Conservation (phyloP, 2,329 filamentous ascomycete species). For the Talaromyces sp. region DNA sequence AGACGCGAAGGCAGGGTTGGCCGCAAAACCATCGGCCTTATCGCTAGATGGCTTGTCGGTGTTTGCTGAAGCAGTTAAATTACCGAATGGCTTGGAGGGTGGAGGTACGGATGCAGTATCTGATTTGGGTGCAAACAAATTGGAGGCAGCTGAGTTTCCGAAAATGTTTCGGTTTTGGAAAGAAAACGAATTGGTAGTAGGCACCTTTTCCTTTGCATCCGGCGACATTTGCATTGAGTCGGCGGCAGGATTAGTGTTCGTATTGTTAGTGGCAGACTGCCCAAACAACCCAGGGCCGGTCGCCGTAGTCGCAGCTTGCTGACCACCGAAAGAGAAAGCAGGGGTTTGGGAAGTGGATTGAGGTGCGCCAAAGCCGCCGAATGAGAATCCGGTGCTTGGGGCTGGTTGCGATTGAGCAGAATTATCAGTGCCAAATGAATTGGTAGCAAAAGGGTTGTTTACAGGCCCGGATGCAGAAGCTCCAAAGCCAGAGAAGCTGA, state of each 20-base stretch:
- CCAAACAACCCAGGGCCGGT: constrained; percentile 15
- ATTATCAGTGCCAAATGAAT: constrained; percentile 12
- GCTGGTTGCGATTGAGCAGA: constrained; percentile 9
- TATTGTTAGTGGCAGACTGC: constrained; percentile 11
- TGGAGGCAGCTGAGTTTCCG: constrained; percentile 10
- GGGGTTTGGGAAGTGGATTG: constrained; percentile 11
- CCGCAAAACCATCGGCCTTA: constrained; percentile 4
- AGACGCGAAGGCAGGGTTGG: constrained; percentile 9
- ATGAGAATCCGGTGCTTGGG: constrained; percentile 6
- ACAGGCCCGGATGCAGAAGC: constrained; percentile 11
- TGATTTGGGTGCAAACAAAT: constrained; percentile 12
- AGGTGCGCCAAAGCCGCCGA: constrained; percentile 13
- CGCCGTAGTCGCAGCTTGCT: neutral
- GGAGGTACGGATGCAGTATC: neutral
- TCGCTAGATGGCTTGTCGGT: constrained; percentile 3
- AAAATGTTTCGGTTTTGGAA: constrained; percentile 16
- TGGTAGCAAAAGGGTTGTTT: constrained; percentile 22
- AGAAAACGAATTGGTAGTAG: constrained; percentile 1
- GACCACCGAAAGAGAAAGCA: constrained; percentile 18
- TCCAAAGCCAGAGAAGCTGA: constrained; percentile 17
- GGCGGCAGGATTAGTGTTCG: constrained; percentile 11
- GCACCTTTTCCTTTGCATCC: constrained; percentile 20
- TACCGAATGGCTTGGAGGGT: constrained; percentile 12
- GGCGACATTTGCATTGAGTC: constrained; percentile 30
- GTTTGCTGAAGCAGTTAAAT: constrained; percentile 4